These are phyloP conservation scores for Leptodermis oblonga DNA, from an alignment of 257 asterid genomes.

Conservation along the genomic window DNA sequence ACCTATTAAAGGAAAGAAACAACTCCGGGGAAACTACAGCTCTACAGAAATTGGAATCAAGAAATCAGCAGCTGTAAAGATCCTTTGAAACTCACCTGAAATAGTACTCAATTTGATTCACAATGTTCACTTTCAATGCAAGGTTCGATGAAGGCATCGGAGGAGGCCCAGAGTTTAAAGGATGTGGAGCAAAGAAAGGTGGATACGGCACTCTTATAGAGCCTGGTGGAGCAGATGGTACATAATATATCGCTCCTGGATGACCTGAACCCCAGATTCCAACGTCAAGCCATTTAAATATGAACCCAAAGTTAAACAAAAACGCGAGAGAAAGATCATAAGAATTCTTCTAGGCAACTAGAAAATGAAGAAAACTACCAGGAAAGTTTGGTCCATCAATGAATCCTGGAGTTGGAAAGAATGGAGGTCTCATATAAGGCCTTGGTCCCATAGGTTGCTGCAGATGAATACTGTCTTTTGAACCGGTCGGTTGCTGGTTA, in stretches of 20 bases:
- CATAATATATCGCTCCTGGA: conserved; percentile 52
- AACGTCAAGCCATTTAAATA: conserved; percentile 8
- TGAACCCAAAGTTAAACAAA: conserved; percentile 1
- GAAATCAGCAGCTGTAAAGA: background rate
- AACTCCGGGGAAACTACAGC: background rate
- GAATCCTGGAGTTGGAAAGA: conserved; percentile 46
- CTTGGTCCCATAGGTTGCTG: conserved; percentile 61
- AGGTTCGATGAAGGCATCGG: conserved; percentile 41
- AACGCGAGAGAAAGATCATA: background rate
- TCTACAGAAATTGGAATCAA: background rate
- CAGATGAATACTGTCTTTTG: conserved; percentile 42
- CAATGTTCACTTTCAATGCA: conserved; percentile 47
- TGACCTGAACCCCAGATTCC: conserved; percentile 51
- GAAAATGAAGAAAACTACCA: conserved; percentile 38
- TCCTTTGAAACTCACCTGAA: conserved; percentile 56
- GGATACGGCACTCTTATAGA: conserved; percentile 59
- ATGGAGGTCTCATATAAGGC: conserved; percentile 56
- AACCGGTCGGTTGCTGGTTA: conserved; percentile 46
- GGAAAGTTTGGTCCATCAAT: conserved; percentile 51
- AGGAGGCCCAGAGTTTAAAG: conserved; percentile 52
- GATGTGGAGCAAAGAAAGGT: conserved; percentile 52
- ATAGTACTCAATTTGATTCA: conserved; percentile 89
- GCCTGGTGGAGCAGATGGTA: conserved; percentile 62
- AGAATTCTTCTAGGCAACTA: background rate
- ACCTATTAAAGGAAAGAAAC: background rate